Percentiles rank a stretch among this genome's conserved stretches.
phyloP scores from a whole-genome alignment of 495 filamentous ascomycete species.

The Oleoguttula mirabilis region DNA sequence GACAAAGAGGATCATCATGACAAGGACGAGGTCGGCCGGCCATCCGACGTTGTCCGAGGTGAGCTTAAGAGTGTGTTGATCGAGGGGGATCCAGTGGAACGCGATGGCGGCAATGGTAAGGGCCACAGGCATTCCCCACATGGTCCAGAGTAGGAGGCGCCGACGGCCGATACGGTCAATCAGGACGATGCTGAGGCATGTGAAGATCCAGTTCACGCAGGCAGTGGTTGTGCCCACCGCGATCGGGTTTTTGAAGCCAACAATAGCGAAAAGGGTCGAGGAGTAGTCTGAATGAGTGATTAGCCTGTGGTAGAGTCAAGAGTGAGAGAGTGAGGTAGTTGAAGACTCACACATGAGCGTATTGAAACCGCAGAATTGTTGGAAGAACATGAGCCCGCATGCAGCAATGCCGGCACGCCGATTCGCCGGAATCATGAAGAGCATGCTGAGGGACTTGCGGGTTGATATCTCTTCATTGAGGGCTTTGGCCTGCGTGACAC shows the following conservation, averaged over 20 bases:
- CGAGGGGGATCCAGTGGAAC: slow-evolving; percentile 43
- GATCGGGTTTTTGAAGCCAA: slow-evolving; percentile 71
- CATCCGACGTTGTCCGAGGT: not conserved
- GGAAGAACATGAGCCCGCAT: slow-evolving; percentile 51
- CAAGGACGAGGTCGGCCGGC: slow-evolving; percentile 44
- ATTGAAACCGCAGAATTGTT: slow-evolving; percentile 35
- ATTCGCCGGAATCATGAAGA: slow-evolving; percentile 44
- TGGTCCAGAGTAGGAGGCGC: slow-evolving; percentile 68
- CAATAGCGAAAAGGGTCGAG: slow-evolving; percentile 71
- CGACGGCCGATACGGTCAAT: slow-evolving; percentile 77
- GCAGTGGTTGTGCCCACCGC: slow-evolving; percentile 72
- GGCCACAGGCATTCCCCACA: slow-evolving; percentile 69
- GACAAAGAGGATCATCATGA: slow-evolving; percentile 70
- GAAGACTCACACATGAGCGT: slow-evolving; percentile 78
- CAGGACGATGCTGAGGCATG: slow-evolving; percentile 57
- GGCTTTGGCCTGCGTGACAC: not conserved
- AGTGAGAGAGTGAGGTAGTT: no score
- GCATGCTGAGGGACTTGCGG: not conserved
- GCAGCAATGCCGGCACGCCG: slow-evolving; percentile 27
- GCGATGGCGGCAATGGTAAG: slow-evolving; percentile 53
- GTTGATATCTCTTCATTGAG: not conserved
- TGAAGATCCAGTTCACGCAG: slow-evolving; percentile 71
- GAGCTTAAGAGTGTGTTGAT: not conserved
- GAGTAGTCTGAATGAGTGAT: no score
- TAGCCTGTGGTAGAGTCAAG: no score